Base-by-base conservation (phyloP, 164 flowering plant species). In the Vitis cinerea region DNA sequence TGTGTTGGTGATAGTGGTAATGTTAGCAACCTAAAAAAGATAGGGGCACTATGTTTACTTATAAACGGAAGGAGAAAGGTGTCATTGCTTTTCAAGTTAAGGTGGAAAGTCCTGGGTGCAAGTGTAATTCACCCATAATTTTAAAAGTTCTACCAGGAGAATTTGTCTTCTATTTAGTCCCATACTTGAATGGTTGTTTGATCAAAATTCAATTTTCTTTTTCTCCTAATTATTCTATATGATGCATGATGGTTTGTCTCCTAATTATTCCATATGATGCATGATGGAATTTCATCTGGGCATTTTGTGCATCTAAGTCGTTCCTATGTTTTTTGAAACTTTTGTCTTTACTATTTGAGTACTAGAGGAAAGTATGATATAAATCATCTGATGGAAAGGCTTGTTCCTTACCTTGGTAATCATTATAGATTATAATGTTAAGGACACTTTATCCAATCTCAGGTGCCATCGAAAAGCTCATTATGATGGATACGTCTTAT, bases 401-500 rank as follows among this genome's bases (percentile, higher is more conserved):
- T 44, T 11, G 64, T 30, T n/a, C n/a, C n/a, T 31, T 44, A 27
- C n/a, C 49, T n/a, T 10, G 16, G 52, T 63, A 63, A 48, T 27
- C 53, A 31, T 52, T 13, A 50, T 31, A 30, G 3, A 50, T 10
- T 48, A 4, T 19, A 49, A 30, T 23, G 4, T 13, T 0, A 19
- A 3, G 16, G 50, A 13, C 23, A 3, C 4, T 49, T n/a, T 59
- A 19, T 70, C 65, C 55, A 23, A 52, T 69, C 27, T 67, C 75
- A 90, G 97, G 97, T 73, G 86, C 73, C 50, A 83, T 95, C 70
- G 83, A 95, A 72, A 87, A 86, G 70, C 86, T 93, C 8, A 78
- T 83, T 73, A 87, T 93, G 97, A 91, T 95, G 99, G 98, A 91
- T 80, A 68, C 86, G 54, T 95, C 99, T 17, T 49, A 71, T 79